phyloP scores from a whole-genome alignment of 2,329 filamentous ascomycete genomes.

The Chalaropsis thielavioides region DNA sequence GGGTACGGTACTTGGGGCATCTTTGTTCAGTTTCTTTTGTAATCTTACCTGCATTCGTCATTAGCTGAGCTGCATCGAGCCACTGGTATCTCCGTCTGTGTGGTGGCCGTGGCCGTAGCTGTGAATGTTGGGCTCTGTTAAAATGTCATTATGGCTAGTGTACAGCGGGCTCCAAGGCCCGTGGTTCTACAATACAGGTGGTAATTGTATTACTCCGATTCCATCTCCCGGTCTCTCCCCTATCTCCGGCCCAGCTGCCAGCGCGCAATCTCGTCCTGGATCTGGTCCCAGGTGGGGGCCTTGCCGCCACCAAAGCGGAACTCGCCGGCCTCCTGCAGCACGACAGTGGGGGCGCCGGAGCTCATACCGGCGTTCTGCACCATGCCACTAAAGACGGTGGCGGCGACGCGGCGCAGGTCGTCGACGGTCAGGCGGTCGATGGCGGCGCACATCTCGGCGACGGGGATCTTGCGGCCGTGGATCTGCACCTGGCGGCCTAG shows the following conservation, averaged over 20 bases:
- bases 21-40: background rate
- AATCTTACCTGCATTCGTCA: background rate
- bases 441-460: slow-evolving; percentile 78
- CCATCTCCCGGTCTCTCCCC: background rate
- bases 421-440: slow-evolving; percentile 70
- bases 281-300: slow-evolving; percentile 69
- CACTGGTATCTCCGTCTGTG: too few relatives aligned
- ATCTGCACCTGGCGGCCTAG: slow-evolving; percentile 90
- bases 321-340: slow-evolving; percentile 78
- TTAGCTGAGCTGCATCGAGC: too few relatives aligned
- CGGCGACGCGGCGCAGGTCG: slow-evolving; percentile 72
- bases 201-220: background rate
- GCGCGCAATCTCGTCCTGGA: slow-evolving; percentile 68
- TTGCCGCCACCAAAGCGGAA: slow-evolving; percentile 34
- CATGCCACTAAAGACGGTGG: slow-evolving; percentile 59
- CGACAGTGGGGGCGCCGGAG: slow-evolving; percentile 81
- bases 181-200: background rate
- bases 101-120: background rate
- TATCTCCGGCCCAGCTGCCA: slow-evolving; percentile 48
- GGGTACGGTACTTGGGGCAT: background rate
- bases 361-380: slow-evolving; percentile 63
- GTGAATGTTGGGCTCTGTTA: background rate
- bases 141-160: slow-evolving; percentile 13
- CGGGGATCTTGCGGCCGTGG: slow-evolving; percentile 83
- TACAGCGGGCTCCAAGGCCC: slow-evolving; percentile 13